Conservation (phyloP, 495 filamentous ascomycete genomes). For the Lasiosphaeris hirsuta region DNA sequence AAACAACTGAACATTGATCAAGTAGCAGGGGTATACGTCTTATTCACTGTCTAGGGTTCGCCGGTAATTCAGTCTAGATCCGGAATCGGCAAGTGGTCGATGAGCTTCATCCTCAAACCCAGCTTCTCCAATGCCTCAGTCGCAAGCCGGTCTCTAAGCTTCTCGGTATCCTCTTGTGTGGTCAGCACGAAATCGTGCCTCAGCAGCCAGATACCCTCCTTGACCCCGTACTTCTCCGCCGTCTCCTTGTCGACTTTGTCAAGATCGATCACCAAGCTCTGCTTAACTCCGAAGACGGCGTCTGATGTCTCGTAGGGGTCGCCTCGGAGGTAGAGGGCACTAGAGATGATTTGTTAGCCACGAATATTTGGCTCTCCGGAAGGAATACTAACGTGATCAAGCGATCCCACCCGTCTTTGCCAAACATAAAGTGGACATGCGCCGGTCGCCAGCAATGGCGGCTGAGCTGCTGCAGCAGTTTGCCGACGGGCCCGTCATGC, state of each 20-base stretch:
- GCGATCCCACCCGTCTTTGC: constrained; percentile 76
- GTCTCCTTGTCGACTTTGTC: constrained; percentile 57
- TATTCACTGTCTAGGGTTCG: not conserved
- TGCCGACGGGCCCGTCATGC: constrained; percentile 83
- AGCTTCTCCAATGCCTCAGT: constrained; percentile 65
- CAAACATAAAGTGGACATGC: constrained; percentile 96
- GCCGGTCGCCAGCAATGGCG: constrained; percentile 80
- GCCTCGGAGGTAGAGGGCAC: constrained; percentile 75
- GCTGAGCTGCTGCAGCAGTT: constrained; percentile 64
- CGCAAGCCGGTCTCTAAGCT: constrained; percentile 68
- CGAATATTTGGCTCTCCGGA: not conserved
- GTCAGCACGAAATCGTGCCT: constrained; percentile 72
- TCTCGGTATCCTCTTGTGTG: constrained; percentile 65
- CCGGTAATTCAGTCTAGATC: constrained; percentile 37
- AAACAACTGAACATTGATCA: constrained; percentile 34
- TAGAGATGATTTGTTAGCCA: constrained; percentile 25
- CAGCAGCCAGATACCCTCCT: constrained; percentile 65
- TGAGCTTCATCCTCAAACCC: constrained; percentile 71
- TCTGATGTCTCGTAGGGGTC: constrained; percentile 90
- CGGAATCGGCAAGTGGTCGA: constrained; percentile 79
- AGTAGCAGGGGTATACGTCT: constrained; percentile 3
- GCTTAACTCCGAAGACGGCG: constrained; percentile 90
- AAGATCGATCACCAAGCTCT: constrained; percentile 73
- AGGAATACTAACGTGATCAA: constrained; percentile 68
- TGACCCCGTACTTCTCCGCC: constrained; percentile 61